A percentile compares a stretch with the other conserved stretches of the same genome.
phyloP scores from a whole-genome alignment of 164 flowering plant species.

The Kalanchoe fedtschenkoi region DNA sequence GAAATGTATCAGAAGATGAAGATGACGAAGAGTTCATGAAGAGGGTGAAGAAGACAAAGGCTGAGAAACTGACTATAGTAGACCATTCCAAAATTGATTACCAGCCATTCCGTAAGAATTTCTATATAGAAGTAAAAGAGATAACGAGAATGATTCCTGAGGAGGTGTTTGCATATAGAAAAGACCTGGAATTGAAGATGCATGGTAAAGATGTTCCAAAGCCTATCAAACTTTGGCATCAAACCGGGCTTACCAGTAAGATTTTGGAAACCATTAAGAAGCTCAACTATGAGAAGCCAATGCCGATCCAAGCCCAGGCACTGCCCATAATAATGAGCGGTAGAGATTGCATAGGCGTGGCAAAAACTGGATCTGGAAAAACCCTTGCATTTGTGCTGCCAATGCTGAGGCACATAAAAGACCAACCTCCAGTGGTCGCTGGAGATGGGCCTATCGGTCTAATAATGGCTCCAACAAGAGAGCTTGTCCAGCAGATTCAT shows the following conservation, averaged over 20 bases:
- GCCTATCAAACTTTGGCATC: conserved; percentile 82
- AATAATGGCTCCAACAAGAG: conserved; percentile 96
- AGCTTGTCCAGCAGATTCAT: conserved; percentile 95
- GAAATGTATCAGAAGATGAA: conserved; percentile 58
- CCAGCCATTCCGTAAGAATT: conserved; percentile 66
- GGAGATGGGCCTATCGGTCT: conserved; percentile 98
- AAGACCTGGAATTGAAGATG: conserved; percentile 71
- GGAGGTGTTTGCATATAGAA: conserved; percentile 68
- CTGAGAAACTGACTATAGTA: conserved; percentile 77
- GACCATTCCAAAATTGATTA: conserved; percentile 92
- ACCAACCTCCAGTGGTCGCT: conserved; percentile 74
- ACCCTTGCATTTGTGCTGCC: conserved; percentile 94
- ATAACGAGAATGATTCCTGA: conserved; percentile 68
- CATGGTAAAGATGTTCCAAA: conserved; percentile 96
- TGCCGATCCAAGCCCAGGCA: conserved; percentile 95
- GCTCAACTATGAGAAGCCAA: conserved; percentile 80
- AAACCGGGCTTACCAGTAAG: conserved; percentile 77
- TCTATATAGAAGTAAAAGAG: conserved; percentile 90
- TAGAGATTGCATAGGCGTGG: conserved; percentile 93
- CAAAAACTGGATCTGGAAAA: conserved; percentile 96
- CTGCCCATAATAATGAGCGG: conserved; percentile 94
- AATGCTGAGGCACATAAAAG: conserved; percentile 97
- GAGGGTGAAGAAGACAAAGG: conserved; percentile 92
- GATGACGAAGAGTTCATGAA: conserved; percentile 95
- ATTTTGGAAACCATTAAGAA: conserved; percentile 73